Conservation (phyloP, 345 rosid genomes). For the Cardamine resedifolia region DNA sequence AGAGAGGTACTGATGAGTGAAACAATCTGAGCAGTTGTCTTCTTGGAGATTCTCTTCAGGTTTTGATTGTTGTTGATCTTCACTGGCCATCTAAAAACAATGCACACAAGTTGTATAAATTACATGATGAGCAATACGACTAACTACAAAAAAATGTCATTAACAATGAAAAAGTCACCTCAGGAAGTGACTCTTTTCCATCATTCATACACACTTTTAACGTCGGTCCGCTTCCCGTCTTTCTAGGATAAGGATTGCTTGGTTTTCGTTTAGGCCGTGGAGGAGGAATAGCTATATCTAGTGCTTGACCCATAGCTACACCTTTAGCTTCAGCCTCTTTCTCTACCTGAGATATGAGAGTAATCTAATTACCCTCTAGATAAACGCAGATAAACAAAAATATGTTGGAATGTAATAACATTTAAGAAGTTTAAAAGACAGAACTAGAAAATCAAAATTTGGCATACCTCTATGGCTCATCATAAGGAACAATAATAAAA, state of each 20-base stretch:
- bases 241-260: conserved; percentile 91
- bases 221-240: conserved; percentile 46
- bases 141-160: neutral
- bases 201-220: conserved; percentile 46
- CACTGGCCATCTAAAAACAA: conserved; percentile 51
- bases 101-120: neutral
- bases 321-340: conserved; percentile 94
- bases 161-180: conserved; percentile 46
- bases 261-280: conserved; percentile 98
- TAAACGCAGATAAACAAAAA: neutral
- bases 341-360: conserved; percentile 63
- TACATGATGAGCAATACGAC: neutral
- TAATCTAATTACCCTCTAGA: conserved; percentile 11
- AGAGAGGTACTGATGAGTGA: conserved; percentile 49
- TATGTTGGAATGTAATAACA: neutral
- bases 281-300: conserved; percentile 91
- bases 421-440: neutral
- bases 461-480: conserved; percentile 30
- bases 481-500: conserved; percentile 4
- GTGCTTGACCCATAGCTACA: conserved; percentile 63
- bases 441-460: neutral
- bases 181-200: conserved; percentile 54
- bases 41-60: conserved; percentile 46
- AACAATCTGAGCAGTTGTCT: conserved; percentile 68
- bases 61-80: conserved; percentile 44